A percentile compares a stretch with the other conserved stretches of the same genome.
phyloP scores from a whole-genome alignment of 495 filamentous ascomycete species.

The Penicillium verhagenii region DNA sequence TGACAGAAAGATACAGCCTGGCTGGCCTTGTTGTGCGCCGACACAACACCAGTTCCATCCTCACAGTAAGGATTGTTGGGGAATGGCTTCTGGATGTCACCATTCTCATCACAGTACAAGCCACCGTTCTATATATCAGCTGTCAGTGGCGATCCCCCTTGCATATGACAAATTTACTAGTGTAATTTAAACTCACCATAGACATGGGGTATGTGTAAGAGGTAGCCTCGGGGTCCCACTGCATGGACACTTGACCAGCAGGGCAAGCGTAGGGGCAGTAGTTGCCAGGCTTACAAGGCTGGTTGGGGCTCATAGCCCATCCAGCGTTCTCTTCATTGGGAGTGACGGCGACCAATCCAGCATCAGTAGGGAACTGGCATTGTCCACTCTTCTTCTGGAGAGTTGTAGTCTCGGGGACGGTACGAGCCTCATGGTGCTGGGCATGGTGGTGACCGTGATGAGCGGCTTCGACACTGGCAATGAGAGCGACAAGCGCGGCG shows the following conservation, averaged over 20 bases:
- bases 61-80: conserved; percentile 67
- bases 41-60: conserved; percentile 64
- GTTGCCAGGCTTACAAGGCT: conserved; percentile 63
- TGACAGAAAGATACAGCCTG: conserved; percentile 73
- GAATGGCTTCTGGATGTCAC: conserved; percentile 71
- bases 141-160: conserved; percentile 18
- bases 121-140: conserved; percentile 64
- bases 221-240: conserved; percentile 73
- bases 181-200: conserved; percentile 62
- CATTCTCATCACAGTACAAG: conserved; percentile 68
- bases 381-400: conserved; percentile 45
- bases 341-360: conserved; percentile 66
- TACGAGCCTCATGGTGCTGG: conserved; percentile 29
- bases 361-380: conserved; percentile 67
- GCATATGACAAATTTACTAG: conserved; percentile 16
- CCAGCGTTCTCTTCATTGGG: conserved; percentile 66
- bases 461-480: conserved; percentile 49
- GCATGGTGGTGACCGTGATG: conserved; percentile 35
- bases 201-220: conserved; percentile 68
- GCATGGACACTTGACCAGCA: conserved; percentile 71
- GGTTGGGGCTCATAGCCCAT: conserved; percentile 81
- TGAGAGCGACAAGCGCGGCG: conserved; percentile 57
- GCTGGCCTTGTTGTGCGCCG: conserved; percentile 61
- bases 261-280: conserved; percentile 82
- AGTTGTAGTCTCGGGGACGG: conserved; percentile 12